Base-by-base conservation (phyloP, 1,284 basidiomycete genomes). In the Wallemia hederae region DNA sequence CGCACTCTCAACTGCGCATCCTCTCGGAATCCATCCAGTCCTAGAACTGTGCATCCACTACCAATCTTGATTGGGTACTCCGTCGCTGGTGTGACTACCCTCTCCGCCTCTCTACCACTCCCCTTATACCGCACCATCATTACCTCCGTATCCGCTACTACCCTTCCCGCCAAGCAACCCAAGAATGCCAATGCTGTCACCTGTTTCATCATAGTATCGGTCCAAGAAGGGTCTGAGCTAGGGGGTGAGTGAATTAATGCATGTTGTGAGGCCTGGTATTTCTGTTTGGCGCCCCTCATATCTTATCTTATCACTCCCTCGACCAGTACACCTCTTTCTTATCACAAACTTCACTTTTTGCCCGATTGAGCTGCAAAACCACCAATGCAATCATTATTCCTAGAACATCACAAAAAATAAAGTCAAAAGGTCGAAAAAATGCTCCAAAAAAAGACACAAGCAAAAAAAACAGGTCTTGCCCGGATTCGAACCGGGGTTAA, bases 401-500 rank as follows among this genome's bases (percentile, higher is more conserved):
- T n/a, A n/a, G n/a, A n/a, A n/a, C n/a, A n/a, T n/a, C n/a, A n/a
- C n/a, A n/a, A 31, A 17, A 31, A 7, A 17, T 31, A 31, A 31
- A 17, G 29, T 7, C 7, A 31, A 31, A 31, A 7, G 29, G 29
- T 7, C 7, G 7, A 31, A 49, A 49, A 49, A 11, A 15, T 49
- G 22, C 3, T 17, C 14, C 3, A n/a, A n/a, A 9, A 49, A 14
- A 49, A 49, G 5, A 49, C 39, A 49, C 19, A 33, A 19, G 9
- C 31, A 9, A 19, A 7, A 33, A 33, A 33, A 33, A 49, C 5
- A 49, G 39, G 39, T 49, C 39, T 49, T 49, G 39, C 39, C 39
- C 39, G 39, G 39, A 49, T 49, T 49, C 39, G 39, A 49, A 49
- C 39, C 39, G 39, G 39, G 39, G 39, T 49, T 49, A 49, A 49